These are phyloP conservation scores for Pseudozyma sp. DNA, from an alignment of 1,284 basidiomycete genomes.

Conservation along the genomic window DNA sequence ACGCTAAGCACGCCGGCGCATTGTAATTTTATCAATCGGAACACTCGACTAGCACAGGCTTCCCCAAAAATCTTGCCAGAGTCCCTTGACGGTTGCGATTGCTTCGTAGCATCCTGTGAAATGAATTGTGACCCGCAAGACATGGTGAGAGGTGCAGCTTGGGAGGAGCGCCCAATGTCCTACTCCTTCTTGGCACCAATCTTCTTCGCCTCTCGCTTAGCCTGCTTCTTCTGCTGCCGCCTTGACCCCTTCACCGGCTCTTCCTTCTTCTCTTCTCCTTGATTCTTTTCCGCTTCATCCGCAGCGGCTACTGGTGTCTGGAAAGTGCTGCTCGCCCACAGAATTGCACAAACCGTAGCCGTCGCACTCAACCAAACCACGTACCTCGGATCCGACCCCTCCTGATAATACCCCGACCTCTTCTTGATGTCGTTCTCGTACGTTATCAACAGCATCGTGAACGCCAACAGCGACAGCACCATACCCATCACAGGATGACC, in stretches of 20 bases:
- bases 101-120: too few species aligned
- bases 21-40: background rate
- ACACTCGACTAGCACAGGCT: too few species aligned
- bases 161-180: too few species aligned
- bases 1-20: background rate
- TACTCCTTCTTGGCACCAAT: conserved; percentile 19
- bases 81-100: too few species aligned
- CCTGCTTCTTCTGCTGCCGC: conserved; percentile 36
- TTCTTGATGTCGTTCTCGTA: conserved; percentile 50
- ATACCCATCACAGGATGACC: conserved; percentile 27
- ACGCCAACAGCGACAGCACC: conserved; percentile 28
- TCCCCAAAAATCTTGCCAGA: too few species aligned
- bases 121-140: background rate
- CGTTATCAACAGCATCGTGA: conserved; percentile 32
- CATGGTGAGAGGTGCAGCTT: background rate
- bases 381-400: conserved; percentile 28
- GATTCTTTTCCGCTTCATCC: conserved; percentile 8
- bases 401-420: conserved; percentile 33
- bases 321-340: conserved; percentile 37
- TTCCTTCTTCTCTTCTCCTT: background rate
- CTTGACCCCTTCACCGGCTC: conserved; percentile 14
- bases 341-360: conserved; percentile 23
- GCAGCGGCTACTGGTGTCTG: conserved; percentile 10
- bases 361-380: conserved; percentile 22
- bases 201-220: conserved; percentile 41